phyloP scores from a whole-genome alignment of 1,139 yeast species.

The Debaryomycetaceae sp. region DNA sequence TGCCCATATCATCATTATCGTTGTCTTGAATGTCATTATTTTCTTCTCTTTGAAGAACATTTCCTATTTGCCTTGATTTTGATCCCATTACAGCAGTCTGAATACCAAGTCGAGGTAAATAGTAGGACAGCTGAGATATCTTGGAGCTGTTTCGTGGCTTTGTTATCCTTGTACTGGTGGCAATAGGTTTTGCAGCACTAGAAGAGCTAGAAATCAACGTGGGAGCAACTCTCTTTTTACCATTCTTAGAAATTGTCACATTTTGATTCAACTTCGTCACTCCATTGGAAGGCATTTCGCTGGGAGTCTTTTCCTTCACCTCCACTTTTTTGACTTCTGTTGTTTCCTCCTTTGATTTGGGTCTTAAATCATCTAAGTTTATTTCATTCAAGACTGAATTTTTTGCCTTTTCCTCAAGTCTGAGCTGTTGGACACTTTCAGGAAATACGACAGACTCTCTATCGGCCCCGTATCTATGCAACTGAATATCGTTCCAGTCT shows the following conservation, averaged over 20 bases:
- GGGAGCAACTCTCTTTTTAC: conserved; percentile 87
- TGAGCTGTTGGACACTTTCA: conserved; percentile 77
- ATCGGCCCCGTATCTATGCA: conserved; percentile 85
- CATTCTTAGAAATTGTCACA: conserved; percentile 67
- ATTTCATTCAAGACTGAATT: not conserved
- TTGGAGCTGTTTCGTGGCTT: conserved; percentile 15
- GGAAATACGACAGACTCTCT: conserved; percentile 81
- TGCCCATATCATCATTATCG: conserved; percentile 44
- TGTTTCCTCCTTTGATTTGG: not conserved
- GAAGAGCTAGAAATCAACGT: conserved; percentile 59
- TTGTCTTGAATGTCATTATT: conserved; percentile 31
- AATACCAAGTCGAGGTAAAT: conserved; percentile 46
- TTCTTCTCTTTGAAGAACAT: conserved; percentile 13
- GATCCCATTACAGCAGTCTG: conserved; percentile 47
- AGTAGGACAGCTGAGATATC: conserved; percentile 39
- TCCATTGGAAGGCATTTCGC: not conserved
- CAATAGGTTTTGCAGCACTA: not conserved
- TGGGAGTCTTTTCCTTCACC: not conserved
- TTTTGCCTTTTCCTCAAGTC: conserved; percentile 59
- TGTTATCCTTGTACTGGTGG: conserved; percentile 7
- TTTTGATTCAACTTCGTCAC: not conserved
- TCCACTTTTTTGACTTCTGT: not conserved
- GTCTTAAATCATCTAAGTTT: not conserved
- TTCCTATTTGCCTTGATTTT: conserved; percentile 17
- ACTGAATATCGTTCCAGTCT: conserved; percentile 58